Conservation (phyloP, 192 early-diverging fungal species). For the Backusella circina region DNA sequence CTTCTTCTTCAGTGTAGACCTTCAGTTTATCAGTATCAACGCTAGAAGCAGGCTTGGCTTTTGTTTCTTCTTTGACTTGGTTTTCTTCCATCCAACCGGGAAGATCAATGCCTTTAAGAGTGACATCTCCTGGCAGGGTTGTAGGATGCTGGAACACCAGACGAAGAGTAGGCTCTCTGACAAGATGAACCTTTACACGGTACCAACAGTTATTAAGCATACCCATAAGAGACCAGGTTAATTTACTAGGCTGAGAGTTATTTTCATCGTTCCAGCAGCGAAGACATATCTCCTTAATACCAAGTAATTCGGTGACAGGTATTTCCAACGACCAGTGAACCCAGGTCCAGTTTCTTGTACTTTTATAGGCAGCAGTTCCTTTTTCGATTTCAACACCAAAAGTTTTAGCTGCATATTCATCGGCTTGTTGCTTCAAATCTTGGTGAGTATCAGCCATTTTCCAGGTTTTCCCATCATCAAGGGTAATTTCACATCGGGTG, state of each 20-base stretch:
- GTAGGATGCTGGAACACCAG: conserved; percentile 54
- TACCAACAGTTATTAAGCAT: conserved; percentile 76
- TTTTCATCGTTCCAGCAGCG: conserved; percentile 57
- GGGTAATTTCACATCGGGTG: conserved; percentile 75
- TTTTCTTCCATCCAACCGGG: conserved; percentile 52
- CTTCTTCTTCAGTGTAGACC: conserved; percentile 56
- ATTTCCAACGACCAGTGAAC: conserved; percentile 12
- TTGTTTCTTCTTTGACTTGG: background rate
- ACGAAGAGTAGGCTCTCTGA: conserved; percentile 4
- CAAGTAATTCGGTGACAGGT: conserved; percentile 28
- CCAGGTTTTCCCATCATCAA: conserved; percentile 85
- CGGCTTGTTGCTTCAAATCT: background rate
- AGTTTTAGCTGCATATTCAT: background rate
- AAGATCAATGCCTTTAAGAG: background rate
- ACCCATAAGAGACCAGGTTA: conserved; percentile 71
- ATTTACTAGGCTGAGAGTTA: conserved; percentile 58
- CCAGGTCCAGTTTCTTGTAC: background rate
- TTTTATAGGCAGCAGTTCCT: background rate
- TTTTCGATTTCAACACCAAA: background rate
- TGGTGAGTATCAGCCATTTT: conserved; percentile 53
- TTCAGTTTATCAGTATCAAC: conserved; percentile 11
- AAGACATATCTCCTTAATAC: conserved; percentile 49
- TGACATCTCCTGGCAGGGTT: conserved; percentile 18
- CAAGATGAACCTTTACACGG: conserved; percentile 43
- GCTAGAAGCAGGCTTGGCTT: background rate